Percentiles rank a stretch among this genome's conserved stretches.
These are phyloP conservation scores for Zymoseptoria brevis DNA, from an alignment of 2,329 filamentous ascomycete species.

Conservation along the genomic window DNA sequence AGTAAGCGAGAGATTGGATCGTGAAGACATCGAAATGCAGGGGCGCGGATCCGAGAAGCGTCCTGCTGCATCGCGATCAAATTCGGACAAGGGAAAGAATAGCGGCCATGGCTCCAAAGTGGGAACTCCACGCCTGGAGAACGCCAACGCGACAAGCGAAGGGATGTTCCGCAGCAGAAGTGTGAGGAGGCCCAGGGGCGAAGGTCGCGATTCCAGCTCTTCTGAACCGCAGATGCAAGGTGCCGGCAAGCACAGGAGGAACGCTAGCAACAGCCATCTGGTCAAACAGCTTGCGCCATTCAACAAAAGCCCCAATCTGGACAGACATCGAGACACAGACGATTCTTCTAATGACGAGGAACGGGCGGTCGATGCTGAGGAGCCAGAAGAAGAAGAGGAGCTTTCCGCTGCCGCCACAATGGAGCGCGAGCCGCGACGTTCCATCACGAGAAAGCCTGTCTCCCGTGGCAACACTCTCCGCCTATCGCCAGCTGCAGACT, in stretches of 20 bases:
- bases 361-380: slow-evolving; percentile 1
- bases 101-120: slow-evolving; percentile 40
- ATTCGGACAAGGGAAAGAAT: slow-evolving; percentile 24
- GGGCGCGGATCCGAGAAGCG: slow-evolving; percentile 12
- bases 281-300: slow-evolving; percentile 33
- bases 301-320: slow-evolving; percentile 30
- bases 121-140: slow-evolving; percentile 39
- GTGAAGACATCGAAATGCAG: slow-evolving; percentile 41
- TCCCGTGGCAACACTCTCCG: slow-evolving; percentile 13
- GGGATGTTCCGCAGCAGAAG: slow-evolving; percentile 37
- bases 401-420: neutral
- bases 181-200: slow-evolving; percentile 30
- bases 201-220: slow-evolving; percentile 23
- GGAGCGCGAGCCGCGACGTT: slow-evolving; percentile 10
- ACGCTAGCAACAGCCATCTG: slow-evolving; percentile 29
- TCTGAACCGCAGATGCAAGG: slow-evolving; percentile 27
- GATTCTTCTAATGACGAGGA: slow-evolving; percentile 13
- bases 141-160: slow-evolving; percentile 33
- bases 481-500: slow-evolving; percentile 12
- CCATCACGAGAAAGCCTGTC: slow-evolving; percentile 13
- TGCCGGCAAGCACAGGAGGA: slow-evolving; percentile 25
- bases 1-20: slow-evolving; percentile 35
- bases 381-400: slow-evolving; percentile 7
- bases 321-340: slow-evolving; percentile 23
- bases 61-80: slow-evolving; percentile 18